Conservation (phyloP, 169 alveolate genomes). For the Perkinsus chesapeaki region DNA sequence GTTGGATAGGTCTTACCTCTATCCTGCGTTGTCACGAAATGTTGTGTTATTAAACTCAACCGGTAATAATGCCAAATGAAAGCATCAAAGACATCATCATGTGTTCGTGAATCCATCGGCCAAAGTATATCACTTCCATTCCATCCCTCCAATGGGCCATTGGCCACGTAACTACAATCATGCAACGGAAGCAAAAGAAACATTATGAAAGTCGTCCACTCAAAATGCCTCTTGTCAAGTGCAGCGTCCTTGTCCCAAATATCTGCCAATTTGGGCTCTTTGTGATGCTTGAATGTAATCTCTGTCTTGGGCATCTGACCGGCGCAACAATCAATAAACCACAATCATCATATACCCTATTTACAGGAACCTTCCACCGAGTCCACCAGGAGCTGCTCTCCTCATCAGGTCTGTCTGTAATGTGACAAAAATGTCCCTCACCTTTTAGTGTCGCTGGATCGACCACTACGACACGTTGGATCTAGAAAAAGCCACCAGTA, state of each 20-base stretch:
- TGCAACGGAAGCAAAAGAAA: not conserved
- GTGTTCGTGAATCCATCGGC: not conserved
- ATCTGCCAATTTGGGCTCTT: not conserved
- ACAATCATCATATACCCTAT: not conserved
- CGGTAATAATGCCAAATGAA: too few species aligned
- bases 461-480: not conserved
- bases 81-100: not conserved
- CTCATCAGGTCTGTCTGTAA: not conserved
- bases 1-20: too few species aligned
- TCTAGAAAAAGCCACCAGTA: too few species aligned
- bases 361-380: not conserved
- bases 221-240: not conserved
- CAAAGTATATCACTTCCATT: not conserved
- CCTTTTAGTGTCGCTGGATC: not conserved
- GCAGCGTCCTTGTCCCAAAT: not conserved
- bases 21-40: too few species aligned
- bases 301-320: not conserved
- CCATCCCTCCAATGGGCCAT: not conserved
- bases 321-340: not conserved
- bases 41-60: too few species aligned
- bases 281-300: not conserved
- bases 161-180: not conserved
- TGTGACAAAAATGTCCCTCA: not conserved
- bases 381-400: constrained; percentile 1
- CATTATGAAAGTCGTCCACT: not conserved